Evolutionary conservation across 495 filamentous ascomycete genomes (phyloP).

Genomic region (Penicillium tannophilum): DNA sequence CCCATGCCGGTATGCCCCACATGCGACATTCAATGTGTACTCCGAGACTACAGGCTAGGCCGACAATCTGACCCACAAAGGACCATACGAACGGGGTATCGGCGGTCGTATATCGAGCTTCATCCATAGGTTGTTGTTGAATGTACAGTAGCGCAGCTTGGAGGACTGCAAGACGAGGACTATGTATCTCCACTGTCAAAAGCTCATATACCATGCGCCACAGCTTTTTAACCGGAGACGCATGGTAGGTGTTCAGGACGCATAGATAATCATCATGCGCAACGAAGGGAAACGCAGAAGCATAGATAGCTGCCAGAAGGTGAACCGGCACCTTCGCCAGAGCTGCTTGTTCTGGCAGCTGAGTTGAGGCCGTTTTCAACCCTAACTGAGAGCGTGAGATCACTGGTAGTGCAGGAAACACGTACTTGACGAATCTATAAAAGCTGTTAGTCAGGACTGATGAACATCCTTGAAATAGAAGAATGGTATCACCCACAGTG

Average conservation of each 20-base stretch:
- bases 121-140: conserved; percentile 26
- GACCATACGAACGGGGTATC: conserved; percentile 42
- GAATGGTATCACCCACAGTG: conserved; percentile 22
- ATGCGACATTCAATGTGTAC: conserved; percentile 84
- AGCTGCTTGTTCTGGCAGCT: conserved; percentile 20
- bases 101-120: conserved; percentile 24
- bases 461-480: no score
- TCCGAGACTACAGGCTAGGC: conserved; percentile 55
- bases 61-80: conserved; percentile 38
- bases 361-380: conserved; percentile 17
- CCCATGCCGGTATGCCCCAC: conserved; percentile 89
- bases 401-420: conserved; percentile 35
- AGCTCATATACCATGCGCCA: conserved; percentile 40
- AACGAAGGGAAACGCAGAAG: conserved; percentile 37
- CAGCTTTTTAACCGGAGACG: conserved; percentile 27
- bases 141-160: conserved; percentile 40
- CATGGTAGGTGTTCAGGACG: conserved; percentile 33
- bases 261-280: conserved; percentile 37
- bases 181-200: conserved; percentile 38
- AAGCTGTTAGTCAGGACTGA: neutral
- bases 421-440: conserved; percentile 34
- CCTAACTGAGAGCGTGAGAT: conserved; percentile 35
- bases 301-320: conserved; percentile 41
- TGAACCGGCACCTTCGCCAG: conserved; percentile 31
- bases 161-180: conserved; percentile 34